A percentile compares a stretch with the other conserved stretches of the same genome.
phyloP scores from a whole-genome alignment of 805 yeast genomes.

The Zygoascus ofunaensis region DNA sequence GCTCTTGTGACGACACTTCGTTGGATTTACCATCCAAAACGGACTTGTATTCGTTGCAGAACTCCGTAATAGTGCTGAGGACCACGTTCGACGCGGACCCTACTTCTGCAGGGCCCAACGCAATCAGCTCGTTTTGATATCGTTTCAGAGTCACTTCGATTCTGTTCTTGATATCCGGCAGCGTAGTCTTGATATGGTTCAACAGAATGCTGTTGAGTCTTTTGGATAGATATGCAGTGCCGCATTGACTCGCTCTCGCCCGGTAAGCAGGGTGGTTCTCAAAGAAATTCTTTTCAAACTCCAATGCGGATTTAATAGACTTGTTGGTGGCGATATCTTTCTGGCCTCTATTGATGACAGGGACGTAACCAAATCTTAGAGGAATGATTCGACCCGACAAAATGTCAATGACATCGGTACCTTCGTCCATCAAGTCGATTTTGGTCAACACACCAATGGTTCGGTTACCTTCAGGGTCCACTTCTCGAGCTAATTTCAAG shows the following conservation, averaged over 20 bases:
- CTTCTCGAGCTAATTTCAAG: slow-evolving; percentile 90
- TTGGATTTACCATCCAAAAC: slow-evolving; percentile 87
- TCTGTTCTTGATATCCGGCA: slow-evolving; percentile 89
- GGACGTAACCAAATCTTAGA: slow-evolving; percentile 88
- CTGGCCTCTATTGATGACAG: slow-evolving; percentile 96
- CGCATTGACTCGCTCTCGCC: slow-evolving; percentile 91
- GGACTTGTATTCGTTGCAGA: slow-evolving; percentile 82
- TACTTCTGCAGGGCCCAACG: slow-evolving; percentile 56
- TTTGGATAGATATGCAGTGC: slow-evolving; percentile 95
- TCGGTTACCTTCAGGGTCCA: slow-evolving; percentile 92
- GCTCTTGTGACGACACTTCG: slow-evolving; percentile 79
- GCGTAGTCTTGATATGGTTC: slow-evolving; percentile 78
- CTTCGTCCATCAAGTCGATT: slow-evolving; percentile 95
- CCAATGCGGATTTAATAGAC: slow-evolving; percentile 78
- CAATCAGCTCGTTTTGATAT: slow-evolving; percentile 66
- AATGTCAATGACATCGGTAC: slow-evolving; percentile 94
- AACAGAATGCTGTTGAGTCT: slow-evolving; percentile 79
- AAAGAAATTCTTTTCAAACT: slow-evolving; percentile 70
- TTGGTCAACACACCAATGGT: slow-evolving; percentile 96
- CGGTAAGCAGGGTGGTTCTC: slow-evolving; percentile 86
- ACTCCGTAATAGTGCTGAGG: slow-evolving; percentile 82
- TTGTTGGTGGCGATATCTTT: slow-evolving; percentile 85
- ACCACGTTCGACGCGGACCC: slow-evolving; percentile 87
- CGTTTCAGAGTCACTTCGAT: slow-evolving; percentile 78
- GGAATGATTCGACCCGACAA: slow-evolving; percentile 94